Percentiles rank a stretch among this genome's conserved stretches.
phyloP scores from a whole-genome alignment of 2,329 filamentous ascomycete genomes.

The Tolypocladium ophioglossoides region DNA sequence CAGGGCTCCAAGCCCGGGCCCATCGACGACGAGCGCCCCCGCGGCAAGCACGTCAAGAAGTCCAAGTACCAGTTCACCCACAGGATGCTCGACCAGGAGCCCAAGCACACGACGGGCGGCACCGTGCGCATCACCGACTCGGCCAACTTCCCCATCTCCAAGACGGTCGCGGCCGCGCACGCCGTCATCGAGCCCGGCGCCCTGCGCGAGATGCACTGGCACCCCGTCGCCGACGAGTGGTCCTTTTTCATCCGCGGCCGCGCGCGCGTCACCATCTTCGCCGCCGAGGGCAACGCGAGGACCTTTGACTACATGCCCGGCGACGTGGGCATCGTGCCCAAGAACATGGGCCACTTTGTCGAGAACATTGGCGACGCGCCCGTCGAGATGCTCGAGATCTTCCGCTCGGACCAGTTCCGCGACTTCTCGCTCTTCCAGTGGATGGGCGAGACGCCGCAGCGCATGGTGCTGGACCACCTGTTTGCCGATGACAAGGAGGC shows the following conservation, averaged over 20 bases:
- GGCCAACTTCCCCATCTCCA: conserved; percentile 64
- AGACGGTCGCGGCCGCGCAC: conserved; percentile 62
- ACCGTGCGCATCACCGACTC: conserved; percentile 66
- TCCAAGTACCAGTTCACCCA: conserved; percentile 61
- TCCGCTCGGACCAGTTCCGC: conserved; percentile 59
- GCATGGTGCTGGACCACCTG: conserved; percentile 55
- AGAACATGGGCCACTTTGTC: conserved; percentile 72
- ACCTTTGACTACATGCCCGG: conserved; percentile 70
- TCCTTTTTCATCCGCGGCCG: conserved; percentile 66
- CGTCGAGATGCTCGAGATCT: conserved; percentile 66
- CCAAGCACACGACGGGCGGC: conserved; percentile 56
- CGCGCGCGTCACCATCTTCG: conserved; percentile 66
- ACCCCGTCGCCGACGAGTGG: conserved; percentile 71
- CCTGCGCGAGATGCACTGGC: conserved; percentile 75
- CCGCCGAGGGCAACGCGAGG: conserved; percentile 53
- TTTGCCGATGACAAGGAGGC: conserved; percentile 51
- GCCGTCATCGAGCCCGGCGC: conserved; percentile 61
- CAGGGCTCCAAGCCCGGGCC: conserved; percentile 53
- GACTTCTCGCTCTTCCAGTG: conserved; percentile 68
- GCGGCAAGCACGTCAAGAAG: conserved; percentile 50
- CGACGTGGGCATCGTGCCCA: conserved; percentile 67
- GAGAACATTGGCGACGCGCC: conserved; percentile 73
- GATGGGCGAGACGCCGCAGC: conserved; percentile 61
- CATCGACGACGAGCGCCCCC: conserved; percentile 55
- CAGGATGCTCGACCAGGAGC: conserved; percentile 59